Conservation (phyloP, 768 basidiomycete species). For the Suillus hirtellus region DNA sequence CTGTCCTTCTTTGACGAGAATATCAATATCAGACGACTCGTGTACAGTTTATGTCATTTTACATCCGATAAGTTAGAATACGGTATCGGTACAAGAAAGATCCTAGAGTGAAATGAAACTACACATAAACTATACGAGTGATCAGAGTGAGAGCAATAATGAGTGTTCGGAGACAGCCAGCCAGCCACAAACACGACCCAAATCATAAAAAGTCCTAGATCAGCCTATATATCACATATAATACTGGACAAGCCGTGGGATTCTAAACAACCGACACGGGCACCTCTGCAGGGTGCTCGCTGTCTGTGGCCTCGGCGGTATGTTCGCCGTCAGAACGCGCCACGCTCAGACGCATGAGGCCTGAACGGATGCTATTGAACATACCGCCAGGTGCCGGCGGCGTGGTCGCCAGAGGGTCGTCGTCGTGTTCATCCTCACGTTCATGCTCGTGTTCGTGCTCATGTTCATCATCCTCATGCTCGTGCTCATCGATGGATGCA, state of each 20-base stretch:
- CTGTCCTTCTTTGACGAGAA: background rate
- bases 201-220: background rate
- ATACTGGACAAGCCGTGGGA: background rate
- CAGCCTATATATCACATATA: background rate
- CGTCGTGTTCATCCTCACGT: constrained; percentile 9
- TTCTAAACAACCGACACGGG: constrained; percentile 7
- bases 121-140: constrained; percentile 1
- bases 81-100: background rate
- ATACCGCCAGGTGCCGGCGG: constrained; percentile 18
- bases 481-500: constrained; percentile 28
- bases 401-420: constrained; percentile 16
- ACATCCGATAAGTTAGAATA: constrained; percentile 1
- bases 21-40: background rate
- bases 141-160: background rate
- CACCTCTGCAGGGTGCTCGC: constrained; percentile 24
- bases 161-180: background rate
- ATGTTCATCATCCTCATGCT: constrained; percentile 17
- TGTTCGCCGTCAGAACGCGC: constrained; percentile 24
- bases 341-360: constrained; percentile 24
- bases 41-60: background rate
- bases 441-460: constrained; percentile 23
- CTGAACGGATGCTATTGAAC: constrained; percentile 28
- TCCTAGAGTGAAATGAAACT: background rate
- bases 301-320: constrained; percentile 22
- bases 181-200: background rate